These are phyloP conservation scores for Quercus engelmannii DNA, from an alignment of 306 rosid genomes.

Conservation along the genomic window DNA sequence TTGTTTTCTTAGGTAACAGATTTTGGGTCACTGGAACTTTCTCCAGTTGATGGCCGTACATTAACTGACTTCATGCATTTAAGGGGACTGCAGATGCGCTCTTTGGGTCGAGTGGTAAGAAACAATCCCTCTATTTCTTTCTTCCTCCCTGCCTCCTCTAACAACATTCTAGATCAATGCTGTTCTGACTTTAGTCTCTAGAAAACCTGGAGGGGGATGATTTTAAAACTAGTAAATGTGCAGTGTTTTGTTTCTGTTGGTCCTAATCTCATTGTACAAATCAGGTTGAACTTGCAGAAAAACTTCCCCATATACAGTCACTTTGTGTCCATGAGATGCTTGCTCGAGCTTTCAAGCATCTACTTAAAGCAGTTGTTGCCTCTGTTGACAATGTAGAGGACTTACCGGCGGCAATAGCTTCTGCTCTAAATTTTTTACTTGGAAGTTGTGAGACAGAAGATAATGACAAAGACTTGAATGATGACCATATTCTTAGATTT, in stretches of 20 bases:
- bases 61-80: constrained; percentile 97
- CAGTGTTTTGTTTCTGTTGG: constrained; percentile 5
- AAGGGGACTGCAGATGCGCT: constrained; percentile 80
- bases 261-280: constrained; percentile 29
- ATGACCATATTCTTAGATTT: constrained; percentile 51
- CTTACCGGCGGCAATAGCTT: constrained; percentile 59
- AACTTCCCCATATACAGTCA: constrained; percentile 94
- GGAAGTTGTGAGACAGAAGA: constrained; percentile 52
- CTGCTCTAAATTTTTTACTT: constrained; percentile 68
- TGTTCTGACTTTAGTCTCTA: neutral
- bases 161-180: neutral
- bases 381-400: constrained; percentile 50
- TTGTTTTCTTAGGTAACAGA: constrained; percentile 65
- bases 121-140: neutral
- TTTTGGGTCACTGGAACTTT: constrained; percentile 95
- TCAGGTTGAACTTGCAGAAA: constrained; percentile 86
- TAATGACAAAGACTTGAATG: constrained; percentile 32
- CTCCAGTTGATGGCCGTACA: constrained; percentile 98
- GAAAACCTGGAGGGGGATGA: neutral
- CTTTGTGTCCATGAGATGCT: constrained; percentile 98
- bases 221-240: neutral
- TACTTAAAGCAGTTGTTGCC: constrained; percentile 69
- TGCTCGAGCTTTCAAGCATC: constrained; percentile 89
- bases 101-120: constrained; percentile 95
- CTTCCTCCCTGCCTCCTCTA: neutral